Conservation (phyloP, 1,284 basidiomycete species). For the Blastosporella zonata region DNA sequence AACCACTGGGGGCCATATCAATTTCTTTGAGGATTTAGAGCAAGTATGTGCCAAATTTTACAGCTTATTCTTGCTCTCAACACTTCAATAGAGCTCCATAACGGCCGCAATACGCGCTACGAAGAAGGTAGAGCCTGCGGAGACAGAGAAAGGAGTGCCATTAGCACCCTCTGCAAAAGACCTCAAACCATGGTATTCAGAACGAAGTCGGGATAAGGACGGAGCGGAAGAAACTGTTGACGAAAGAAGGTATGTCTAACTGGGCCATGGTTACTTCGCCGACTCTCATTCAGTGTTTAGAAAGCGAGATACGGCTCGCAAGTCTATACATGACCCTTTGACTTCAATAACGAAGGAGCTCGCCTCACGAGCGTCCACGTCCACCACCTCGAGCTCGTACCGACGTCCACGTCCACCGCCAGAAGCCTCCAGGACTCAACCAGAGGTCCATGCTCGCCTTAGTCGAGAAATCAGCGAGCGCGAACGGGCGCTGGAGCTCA, state of each 20-base stretch:
- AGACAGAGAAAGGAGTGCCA: conserved; percentile 67
- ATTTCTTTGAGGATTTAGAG: conserved; percentile 76
- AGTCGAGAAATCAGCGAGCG: conserved; percentile 72
- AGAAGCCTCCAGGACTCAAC: conserved; percentile 27
- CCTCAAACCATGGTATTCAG: conserved; percentile 75
- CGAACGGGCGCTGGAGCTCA: conserved; percentile 66
- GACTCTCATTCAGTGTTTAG: conserved; percentile 31
- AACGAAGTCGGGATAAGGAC: conserved; percentile 24
- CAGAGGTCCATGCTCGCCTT: conserved; percentile 53
- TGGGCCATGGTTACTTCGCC: not conserved
- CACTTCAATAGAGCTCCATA: conserved; percentile 38
- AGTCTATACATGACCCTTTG: conserved; percentile 66
- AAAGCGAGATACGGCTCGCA: conserved; percentile 57
- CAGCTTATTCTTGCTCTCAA: not conserved
- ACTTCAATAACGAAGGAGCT: conserved; percentile 71
- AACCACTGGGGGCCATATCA: conserved; percentile 62
- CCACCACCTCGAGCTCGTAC: conserved; percentile 27
- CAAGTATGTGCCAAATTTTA: conserved; percentile 36
- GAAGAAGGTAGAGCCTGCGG: conserved; percentile 44
- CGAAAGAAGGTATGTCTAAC: conserved; percentile 29
- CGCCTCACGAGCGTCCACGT: conserved; percentile 28
- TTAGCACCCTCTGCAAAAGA: conserved; percentile 73
- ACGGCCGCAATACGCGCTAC: conserved; percentile 41
- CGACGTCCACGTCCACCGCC: conserved; percentile 20
- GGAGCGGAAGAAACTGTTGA: conserved; percentile 33